Base-by-base conservation (phyloP, 1,284 basidiomycete genomes). In the Rhizoctonia solani region DNA sequence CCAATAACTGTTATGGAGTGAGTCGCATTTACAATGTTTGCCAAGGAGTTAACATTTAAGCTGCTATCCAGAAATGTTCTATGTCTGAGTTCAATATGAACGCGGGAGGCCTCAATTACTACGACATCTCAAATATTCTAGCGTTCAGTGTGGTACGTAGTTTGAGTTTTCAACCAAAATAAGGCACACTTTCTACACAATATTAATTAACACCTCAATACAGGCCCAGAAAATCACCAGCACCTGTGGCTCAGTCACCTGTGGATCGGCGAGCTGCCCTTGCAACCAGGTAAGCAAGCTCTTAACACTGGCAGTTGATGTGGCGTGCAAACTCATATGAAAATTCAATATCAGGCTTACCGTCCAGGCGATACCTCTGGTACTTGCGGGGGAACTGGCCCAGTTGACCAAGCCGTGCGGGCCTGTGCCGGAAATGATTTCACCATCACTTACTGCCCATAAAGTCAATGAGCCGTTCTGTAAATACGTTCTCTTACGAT, bases 51-150 rank as follows among this genome's bases (percentile, higher is more conserved):
- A n/a, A 8, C 37, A 8, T 39, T 16, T 8, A 32, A 11, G 16
- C 37, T 23, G 8, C 42, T 21, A 2, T 29, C 8, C 50, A 54
- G 56, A 16, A n/a, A 19, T 61, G 67, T 23, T 68, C 55, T 0
- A 61, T 68, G 55, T 27, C 5, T n/a, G 58, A 58, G 32, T 53
- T 56, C 44, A 50, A 68, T 27, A 68, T 68, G 67, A 63, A 68
- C 32, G 34, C 52, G 19, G 37, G 41, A 1, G 66, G 55, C 4
- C 23, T 68, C 16, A 63, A 61, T 29, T 68, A 29, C 42, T 68
- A 68, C 21, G 67, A 68, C 23, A 68, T 68, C 58, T 68, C 67
- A 3, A 68, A 68, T 46, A 68, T 68, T 23, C 58, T 61, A 21
- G 67, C 58, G 6, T 68, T 61, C 39, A 65, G 11, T 55, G 59